Conservation (phyloP, 2,329 filamentous ascomycete species). For the Verticillium longisporum region DNA sequence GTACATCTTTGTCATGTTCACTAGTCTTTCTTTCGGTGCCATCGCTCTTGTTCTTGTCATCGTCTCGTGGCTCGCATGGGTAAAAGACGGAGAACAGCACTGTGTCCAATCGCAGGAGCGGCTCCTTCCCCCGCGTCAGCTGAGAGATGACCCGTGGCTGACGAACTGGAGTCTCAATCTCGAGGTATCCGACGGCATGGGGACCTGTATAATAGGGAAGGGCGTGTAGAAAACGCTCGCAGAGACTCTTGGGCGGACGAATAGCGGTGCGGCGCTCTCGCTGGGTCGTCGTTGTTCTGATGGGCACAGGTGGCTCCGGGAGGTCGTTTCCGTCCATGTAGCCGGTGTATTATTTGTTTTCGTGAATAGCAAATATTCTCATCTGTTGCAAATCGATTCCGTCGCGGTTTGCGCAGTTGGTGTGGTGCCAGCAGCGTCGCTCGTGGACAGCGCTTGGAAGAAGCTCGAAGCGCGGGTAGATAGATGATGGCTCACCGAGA, state of each 20-base stretch:
- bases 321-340: background rate
- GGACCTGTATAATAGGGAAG: constrained; percentile 59
- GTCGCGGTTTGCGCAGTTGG: background rate
- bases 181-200: constrained; percentile 62
- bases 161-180: constrained; percentile 54
- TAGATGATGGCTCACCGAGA: too few species aligned
- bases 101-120: constrained; percentile 40
- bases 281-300: background rate
- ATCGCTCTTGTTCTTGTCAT: constrained; percentile 14
- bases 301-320: background rate
- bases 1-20: constrained; percentile 13
- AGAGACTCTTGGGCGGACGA: constrained; percentile 21
- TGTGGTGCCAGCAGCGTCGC: background rate
- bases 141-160: constrained; percentile 30
- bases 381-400: background rate
- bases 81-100: constrained; percentile 62
- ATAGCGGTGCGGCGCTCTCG: constrained; percentile 13
- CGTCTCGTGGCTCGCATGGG: constrained; percentile 38
- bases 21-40: constrained; percentile 5
- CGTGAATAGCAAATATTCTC: background rate
- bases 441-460: background rate
- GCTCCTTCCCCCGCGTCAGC: constrained; percentile 29
- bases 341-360: background rate
- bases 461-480: too few species aligned
- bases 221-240: constrained; percentile 31